Percentiles rank a stretch among this genome's conserved stretches.
phyloP scores from a whole-genome alignment of 208 protist species.

The Trypanosoma grayi region DNA sequence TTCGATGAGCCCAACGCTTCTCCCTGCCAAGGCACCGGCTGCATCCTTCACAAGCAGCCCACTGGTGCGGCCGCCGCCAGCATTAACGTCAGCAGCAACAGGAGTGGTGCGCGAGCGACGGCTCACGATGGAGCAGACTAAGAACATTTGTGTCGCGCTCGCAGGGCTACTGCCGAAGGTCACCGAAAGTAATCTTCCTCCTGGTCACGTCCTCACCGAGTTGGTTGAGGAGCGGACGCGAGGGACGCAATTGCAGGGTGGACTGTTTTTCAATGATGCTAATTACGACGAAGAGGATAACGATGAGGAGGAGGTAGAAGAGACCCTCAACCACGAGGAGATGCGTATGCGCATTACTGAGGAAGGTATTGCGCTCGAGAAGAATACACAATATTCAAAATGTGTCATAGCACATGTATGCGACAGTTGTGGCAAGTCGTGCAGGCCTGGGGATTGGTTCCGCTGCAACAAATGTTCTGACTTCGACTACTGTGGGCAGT shows the following conservation, averaged over 20 bases:
- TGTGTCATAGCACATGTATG: slow-evolving; percentile 49
- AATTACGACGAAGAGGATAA: slow-evolving; percentile 26
- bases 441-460: slow-evolving; percentile 64
- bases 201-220: slow-evolving; percentile 29
- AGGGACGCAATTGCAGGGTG: not conserved
- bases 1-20: not conserved
- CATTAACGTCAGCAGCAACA: not conserved
- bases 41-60: not conserved
- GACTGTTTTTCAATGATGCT: slow-evolving; percentile 5
- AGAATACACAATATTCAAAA: slow-evolving; percentile 24
- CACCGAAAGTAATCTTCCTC: slow-evolving; percentile 30
- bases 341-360: slow-evolving; percentile 34
- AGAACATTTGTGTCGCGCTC: slow-evolving; percentile 43
- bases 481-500: slow-evolving; percentile 69
- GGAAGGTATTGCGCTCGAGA: slow-evolving; percentile 34
- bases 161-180: slow-evolving; percentile 37
- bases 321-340: slow-evolving; percentile 35
- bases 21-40: not conserved
- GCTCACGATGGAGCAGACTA: slow-evolving; percentile 47
- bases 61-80: not conserved
- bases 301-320: slow-evolving; percentile 29
- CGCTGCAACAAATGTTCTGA: slow-evolving; percentile 79
- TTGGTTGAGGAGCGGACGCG: slow-evolving; percentile 17
- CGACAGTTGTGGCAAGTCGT: slow-evolving; percentile 52
- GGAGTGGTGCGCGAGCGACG: slow-evolving; percentile 11